Evolutionary conservation across 345 rosid species (phyloP).

Genomic region (Eucalyptus lansdowneana): DNA sequence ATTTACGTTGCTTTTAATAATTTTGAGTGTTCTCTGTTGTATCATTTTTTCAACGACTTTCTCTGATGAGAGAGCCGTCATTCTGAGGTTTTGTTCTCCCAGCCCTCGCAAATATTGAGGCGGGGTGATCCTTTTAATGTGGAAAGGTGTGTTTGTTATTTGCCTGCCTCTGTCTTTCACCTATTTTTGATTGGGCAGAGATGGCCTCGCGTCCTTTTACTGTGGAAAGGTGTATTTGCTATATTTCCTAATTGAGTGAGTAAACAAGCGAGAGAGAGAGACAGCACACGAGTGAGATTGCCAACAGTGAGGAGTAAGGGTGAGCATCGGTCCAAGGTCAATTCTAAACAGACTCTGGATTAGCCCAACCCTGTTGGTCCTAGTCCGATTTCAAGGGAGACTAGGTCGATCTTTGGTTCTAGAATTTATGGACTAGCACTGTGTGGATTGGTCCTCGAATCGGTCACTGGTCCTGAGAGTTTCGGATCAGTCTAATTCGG

Average conservation of each 20-base stretch:
- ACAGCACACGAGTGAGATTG: not conserved
- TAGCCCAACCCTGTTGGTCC: accelerated
- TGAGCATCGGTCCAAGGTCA: too few relatives aligned
- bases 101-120: not conserved
- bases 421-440: too few relatives aligned
- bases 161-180: not conserved
- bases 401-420: too few relatives aligned
- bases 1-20: not conserved
- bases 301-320: not conserved
- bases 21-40: not conserved
- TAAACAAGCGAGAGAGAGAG: not conserved
- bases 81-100: not conserved
- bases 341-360: too few relatives aligned
- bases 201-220: not conserved
- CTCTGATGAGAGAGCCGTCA: not conserved
- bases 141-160: not conserved
- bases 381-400: too few relatives aligned
- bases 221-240: not conserved
- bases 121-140: not conserved
- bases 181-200: not conserved
- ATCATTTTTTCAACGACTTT: not conserved
- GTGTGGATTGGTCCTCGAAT: too few relatives aligned
- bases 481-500: too few relatives aligned
- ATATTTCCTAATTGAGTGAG: not conserved
- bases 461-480: too few relatives aligned